Conservation (phyloP, 331 rosid genomes). For the Cydonia oblonga region DNA sequence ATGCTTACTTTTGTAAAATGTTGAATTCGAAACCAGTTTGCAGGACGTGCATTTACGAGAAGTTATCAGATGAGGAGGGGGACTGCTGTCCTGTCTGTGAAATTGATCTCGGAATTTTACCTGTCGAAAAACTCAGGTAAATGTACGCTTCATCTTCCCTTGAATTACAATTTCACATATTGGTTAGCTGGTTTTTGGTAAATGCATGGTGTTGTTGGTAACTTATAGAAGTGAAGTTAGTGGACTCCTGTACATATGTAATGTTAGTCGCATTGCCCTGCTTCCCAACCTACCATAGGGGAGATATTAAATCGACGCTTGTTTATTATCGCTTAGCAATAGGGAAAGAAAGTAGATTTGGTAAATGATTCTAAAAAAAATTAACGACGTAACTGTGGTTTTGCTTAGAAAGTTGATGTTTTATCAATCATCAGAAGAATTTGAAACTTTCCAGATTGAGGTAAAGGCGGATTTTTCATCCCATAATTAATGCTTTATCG, state of each 20-base stretch:
- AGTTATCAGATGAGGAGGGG: slow-evolving; percentile 73
- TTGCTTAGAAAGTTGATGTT: background rate
- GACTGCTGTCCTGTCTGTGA: slow-evolving; percentile 86
- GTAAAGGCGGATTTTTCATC: background rate
- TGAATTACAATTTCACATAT: background rate
- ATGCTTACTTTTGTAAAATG: slow-evolving; percentile 13
- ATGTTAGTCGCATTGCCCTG: background rate
- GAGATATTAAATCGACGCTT: background rate
- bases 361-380: no score
- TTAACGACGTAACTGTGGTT: no score
- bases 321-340: background rate
- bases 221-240: background rate
- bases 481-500: background rate
- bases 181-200: background rate
- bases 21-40: slow-evolving; percentile 57
- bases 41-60: slow-evolving; percentile 79
- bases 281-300: background rate
- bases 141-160: background rate
- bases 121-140: slow-evolving; percentile 82
- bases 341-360: no score
- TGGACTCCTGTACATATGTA: background rate
- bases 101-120: slow-evolving; percentile 77
- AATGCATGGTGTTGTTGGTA: background rate
- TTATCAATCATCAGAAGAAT: background rate
- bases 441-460: background rate